Base-by-base conservation (phyloP, 768 basidiomycete genomes). In the Suillus subluteus region DNA sequence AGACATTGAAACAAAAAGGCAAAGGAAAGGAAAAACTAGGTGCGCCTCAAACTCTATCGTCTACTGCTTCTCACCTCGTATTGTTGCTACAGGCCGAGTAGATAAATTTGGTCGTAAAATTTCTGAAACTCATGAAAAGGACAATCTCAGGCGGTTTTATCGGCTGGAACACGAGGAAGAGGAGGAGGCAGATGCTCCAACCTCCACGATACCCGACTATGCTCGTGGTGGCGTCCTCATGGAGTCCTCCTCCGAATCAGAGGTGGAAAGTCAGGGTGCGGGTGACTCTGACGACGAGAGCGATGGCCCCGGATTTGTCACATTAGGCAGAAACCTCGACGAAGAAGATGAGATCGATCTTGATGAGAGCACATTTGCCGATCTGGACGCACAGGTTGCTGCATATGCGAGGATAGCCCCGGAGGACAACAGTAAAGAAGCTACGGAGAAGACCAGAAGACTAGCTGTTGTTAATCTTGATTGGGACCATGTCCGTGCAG, bases 391-490 rank as follows among this genome's bases (percentile, higher is more conserved):
- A 8, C 91, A 94, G 71, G 91, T 88, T 18, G 85, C 87, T 30
- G 86, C 80, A 21, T 91, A 90, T 68, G 76, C 82, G 43, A 79
- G 86, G 70, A 72, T 75, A 26, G 76, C 79, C 4, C 84, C 87
- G 62, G 83, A 84, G 32, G 80, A 82, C 4, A 80, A 77, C 9
- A 73, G 73, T 5, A 76, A 70, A 13, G 79, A 81, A 2, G 82
- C 80, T 11, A 77, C 81, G 15, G 76, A 81, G 58, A 76, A 72
- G 12, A 95, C 95, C 3, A 83, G 80, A 64, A 85, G 97, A 30
- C 75, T 99, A 8, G 98, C 97, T 0, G 86, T 91, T 54, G 97
- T 99, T 69, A 98, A 99, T 76, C 86, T 99, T 62, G 98, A 99
- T 79, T 99, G 98, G 98, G 98, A 99, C 76, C 87, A 98, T 78